Evolutionary conservation across 371 early-diverging fungal genomes (phyloP).

Genomic region (Rhizopus stolonifer): DNA sequence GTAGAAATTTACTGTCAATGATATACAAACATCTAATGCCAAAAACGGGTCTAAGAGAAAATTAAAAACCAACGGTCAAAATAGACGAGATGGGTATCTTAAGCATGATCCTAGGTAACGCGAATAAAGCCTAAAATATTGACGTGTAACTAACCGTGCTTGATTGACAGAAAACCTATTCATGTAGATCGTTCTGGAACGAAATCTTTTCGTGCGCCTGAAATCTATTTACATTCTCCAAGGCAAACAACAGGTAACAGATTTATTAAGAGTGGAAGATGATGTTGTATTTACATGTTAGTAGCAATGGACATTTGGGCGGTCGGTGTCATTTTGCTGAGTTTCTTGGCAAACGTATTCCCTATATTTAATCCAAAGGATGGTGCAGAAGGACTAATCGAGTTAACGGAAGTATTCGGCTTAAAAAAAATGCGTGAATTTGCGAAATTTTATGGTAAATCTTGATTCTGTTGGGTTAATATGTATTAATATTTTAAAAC

Average conservation of each 20-base stretch:
- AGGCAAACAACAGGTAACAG: constrained; percentile 77
- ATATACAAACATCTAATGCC: too few species aligned
- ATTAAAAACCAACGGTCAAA: constrained; percentile 1
- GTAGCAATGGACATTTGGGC: constrained; percentile 89
- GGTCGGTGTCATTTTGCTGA: constrained; percentile 87
- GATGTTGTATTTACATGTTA: constrained; percentile 10
- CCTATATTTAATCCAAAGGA: constrained; percentile 91
- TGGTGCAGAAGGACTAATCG: constrained; percentile 87
- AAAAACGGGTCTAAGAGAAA: too few species aligned
- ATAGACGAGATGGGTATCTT: constrained; percentile 18
- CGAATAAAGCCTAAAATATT: too few species aligned
- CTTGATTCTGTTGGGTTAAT: neutral
- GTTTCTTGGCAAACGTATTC: constrained; percentile 78
- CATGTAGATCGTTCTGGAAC: constrained; percentile 97
- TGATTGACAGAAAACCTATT: constrained; percentile 60
- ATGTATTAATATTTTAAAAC: neutral
- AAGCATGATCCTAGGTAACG: constrained; percentile 48
- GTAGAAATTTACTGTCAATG: too few species aligned
- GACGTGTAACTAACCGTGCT: too few species aligned
- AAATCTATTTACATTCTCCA: constrained; percentile 83
- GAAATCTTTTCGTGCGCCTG: constrained; percentile 97
- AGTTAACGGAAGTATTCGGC: constrained; percentile 88
- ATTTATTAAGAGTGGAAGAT: neutral
- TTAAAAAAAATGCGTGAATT: constrained; percentile 69
- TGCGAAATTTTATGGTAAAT: constrained; percentile 55